Base-by-base conservation (phyloP, 768 basidiomycete species). In the Calocera viscosa region DNA sequence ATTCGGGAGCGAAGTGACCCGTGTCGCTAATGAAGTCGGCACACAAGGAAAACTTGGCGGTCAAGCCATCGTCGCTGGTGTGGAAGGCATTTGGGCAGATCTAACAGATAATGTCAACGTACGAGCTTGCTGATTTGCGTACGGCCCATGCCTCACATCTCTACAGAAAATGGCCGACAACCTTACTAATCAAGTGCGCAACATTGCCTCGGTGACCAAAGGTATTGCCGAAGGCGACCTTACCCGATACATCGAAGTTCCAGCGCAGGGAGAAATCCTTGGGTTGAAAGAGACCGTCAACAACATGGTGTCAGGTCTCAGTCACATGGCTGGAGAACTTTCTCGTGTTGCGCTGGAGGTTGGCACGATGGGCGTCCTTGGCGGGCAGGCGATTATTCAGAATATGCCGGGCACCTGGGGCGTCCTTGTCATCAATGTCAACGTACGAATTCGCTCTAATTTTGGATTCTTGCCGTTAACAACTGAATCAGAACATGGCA, bases 401-500 rank as follows among this genome's bases (percentile, higher is more conserved):
- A 91, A 91, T 72, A 91, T 94, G 0, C 90, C 92, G 74, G 94
- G 94, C 17, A 93, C 92, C 7, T 96, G 94, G 94, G 86, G 87
- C 24, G 89, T 91, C 73, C 80, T 96, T 75, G 94, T 92, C 0
- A 79, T 88, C 67, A 91, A 90, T 67, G 93, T 72, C 76, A 80
- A 82, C 73, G 89, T 91, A 73, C 64, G 84, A 38, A 11, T 28
- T 64, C 32, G 49, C 22, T 19, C 26, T 63, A 68, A 16, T n/a
- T n/a, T 22, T 90, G 77, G 90, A 91, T 43, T 2, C 34, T 2
- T 64, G 34, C 28, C 26, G 28, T 38, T 72, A 12, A 22, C 43
- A 11, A 5, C 1, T 64, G 43, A 17, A 24, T 63, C 71, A 90
- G 89, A 89, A 88, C 85, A 91, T 92, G 89, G 90, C 90, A 1